Base-by-base conservation (phyloP, 1,139 yeast species). In the Suhomyces anneliseae region DNA sequence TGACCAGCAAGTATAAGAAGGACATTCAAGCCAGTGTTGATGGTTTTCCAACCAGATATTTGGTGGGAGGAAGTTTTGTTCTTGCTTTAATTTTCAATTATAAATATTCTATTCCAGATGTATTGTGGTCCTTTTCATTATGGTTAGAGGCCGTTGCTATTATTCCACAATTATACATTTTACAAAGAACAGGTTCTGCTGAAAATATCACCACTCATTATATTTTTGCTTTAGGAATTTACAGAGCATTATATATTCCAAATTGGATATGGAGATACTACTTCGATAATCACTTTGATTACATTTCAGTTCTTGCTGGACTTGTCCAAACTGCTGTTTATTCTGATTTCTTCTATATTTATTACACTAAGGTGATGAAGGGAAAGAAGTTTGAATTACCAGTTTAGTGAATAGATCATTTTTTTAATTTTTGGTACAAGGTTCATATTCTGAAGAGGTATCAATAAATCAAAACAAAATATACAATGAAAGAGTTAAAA, bases 91-190 rank as follows among this genome's bases (percentile, higher is more conserved):
- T 90, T 9, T 83, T 89, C 69, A 85, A 89, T 45, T 78, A 82
- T 60, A 78, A 80, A 48, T 90, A 83, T 66, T 68, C 83, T 0
- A 41, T 82, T 19, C 56, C 78, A 9, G 96, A 92, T 62, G 58
- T 86, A 6, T 56, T 79, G 29, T 88, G 95, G 95, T 75, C 89
- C 27, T 89, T 87, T 59, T 83, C 90, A 11, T 65, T 87, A 44
- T 89, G 96, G 95, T 77, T 93, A 46, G 99, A 93, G 68, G 80
- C 93, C 39, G 89, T 89, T 41, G 96, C 97, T 14, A 90, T 93
- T 48, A 69, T 93, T 50, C 99, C 99, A 5, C 99, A 93, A 68
- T 74, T 93, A 63, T 90, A 85, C 66, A 82, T 93, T 79, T 76
- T 93, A 51, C 97, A 92, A 62, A 85, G 88, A 56, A 84, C 95